Evolutionary conservation across 2,329 filamentous ascomycete species (phyloP), one percentile per base, ranked within the genome.

Genomic region (Arthrobotrys sphaeroides): DNA sequence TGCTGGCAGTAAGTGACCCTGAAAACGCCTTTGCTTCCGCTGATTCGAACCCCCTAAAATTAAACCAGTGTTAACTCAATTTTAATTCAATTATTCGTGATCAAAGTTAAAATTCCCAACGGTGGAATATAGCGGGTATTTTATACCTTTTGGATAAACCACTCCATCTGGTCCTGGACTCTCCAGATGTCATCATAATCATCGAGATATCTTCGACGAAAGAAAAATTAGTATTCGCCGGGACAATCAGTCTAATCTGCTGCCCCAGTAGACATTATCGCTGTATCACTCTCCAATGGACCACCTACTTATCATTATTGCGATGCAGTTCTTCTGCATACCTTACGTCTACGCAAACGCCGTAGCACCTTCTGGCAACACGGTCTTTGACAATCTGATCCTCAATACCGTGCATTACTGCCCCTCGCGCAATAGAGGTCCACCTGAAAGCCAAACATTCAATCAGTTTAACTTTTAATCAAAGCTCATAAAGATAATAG

Each of bases 371-470:
- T 20, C 45, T 42, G 16, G 49, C 62, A 33, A 66, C 33, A 12
- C 18, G 20, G 18, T 53, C 33, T 20, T 66, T 65, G 16, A 65
- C 36, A 20, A 57, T 66, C 13, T 57, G 33, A 20, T 24, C 45
- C n/a, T 53, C 38, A 10, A 66, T 38, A 33, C 62, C 62, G 31
- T 66, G 47, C 62, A 55, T 66, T 22, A 55, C 45, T 3, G 45
- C 62, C n/a, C 62, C 62, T 33, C 62, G 45, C 18, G 62, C 62
- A 28, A 66, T 55, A 43, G 62, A 16, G n/a, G 62, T 55, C 62
- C 62, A 66, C 13, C 62, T 65, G 49, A 16, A 26, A 47, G 22
- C 7, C 6, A 10, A 24, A 2, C 7, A 10, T 6, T 2, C 13
- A 9, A 24, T 47, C 22, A 49, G 40, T 36, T 1, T 26, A 26